Base-by-base conservation (phyloP, 371 early-diverging fungal genomes). In the Parasitella parasitica region DNA sequence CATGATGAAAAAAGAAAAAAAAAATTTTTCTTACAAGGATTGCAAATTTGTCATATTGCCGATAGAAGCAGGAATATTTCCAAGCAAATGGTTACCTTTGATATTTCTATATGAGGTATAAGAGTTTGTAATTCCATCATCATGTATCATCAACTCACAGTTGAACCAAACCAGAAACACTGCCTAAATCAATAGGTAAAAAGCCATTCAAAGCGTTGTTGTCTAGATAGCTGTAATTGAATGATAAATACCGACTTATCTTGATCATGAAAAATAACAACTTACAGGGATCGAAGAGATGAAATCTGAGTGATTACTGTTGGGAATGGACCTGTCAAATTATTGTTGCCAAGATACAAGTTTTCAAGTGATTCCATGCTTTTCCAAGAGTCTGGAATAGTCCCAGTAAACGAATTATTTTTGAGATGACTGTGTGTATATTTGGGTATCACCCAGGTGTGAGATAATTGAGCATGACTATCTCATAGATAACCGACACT, bases 21-120 rank as follows among this genome's bases (percentile, higher is more conserved):
- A n/a, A n/a, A n/a, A n/a, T n/a, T n/a, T n/a, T n/a, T n/a, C 68
- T 72, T 73, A 78, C 81, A 81, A 61, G 18, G 61, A 63, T 16
- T 60, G 58, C 51, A 80, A 62, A 20, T 59, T 58, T 4, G 75
- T 74, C 41, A 76, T 30, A 22, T 71, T 72, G 11, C 76, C 78
- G 15, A 78, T 58, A 9, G 66, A 63, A 22, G 57, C 48, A 16
- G 78, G 81, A 34, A 81, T 70, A 38, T 56, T 30, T 1, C 78
- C 77, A 7, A 71, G 37, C 15, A 81, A 61, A 55, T 63, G 69
- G 24, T 81, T 78, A 7, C 63, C 52, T 48, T 72, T 76, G 0
- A 78, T 37, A 46, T 76, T 77, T 11, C 78, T 81, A 55, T 27
- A 27, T 13, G 26, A 43, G n/a, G 38, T 15, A n/a, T 41, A 53